A percentile compares a stretch with the other conserved stretches of the same genome.
phyloP scores from a whole-genome alignment of 2,329 filamentous ascomycete genomes.

The Coniochaeta ligniaria region DNA sequence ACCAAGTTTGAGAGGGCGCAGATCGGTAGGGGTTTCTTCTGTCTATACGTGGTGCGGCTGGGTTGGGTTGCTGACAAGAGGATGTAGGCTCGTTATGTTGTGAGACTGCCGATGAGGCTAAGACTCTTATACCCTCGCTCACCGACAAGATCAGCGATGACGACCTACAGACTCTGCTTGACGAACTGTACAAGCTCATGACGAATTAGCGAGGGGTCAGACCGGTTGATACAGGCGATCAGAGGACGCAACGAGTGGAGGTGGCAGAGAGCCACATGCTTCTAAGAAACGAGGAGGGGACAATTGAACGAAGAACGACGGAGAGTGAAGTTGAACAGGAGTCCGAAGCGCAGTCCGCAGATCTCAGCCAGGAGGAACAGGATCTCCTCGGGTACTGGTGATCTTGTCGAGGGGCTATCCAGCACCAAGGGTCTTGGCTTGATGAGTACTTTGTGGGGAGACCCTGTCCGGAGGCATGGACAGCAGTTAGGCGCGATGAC shows the following conservation, averaged over 20 bases:
- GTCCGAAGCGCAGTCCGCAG: neutral
- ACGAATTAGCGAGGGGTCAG: neutral
- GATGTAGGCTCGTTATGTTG: constrained; percentile 79
- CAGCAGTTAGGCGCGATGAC: neutral
- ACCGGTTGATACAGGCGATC: neutral
- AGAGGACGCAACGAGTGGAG: neutral
- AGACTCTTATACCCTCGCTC: constrained; percentile 86
- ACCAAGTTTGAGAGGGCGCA: constrained; percentile 92
- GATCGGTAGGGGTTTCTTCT: constrained; percentile 53
- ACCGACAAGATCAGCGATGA: constrained; percentile 86
- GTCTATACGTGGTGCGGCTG: neutral
- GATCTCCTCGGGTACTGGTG: neutral
- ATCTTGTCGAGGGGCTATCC: neutral
- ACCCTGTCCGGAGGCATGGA: neutral
- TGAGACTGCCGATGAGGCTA: constrained; percentile 89
- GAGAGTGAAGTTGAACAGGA: neutral
- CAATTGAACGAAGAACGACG: neutral
- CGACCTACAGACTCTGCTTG: constrained; percentile 77
- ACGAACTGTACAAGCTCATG: constrained; percentile 81
- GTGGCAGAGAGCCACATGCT: neutral
- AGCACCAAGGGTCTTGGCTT: neutral
- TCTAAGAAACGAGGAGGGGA: neutral
- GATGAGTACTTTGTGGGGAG: neutral
- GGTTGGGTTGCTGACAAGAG: constrained; percentile 1
- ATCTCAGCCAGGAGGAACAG: neutral